Base-by-base conservation (phyloP, 148 eudicot species). In the Fagopyrum tataricum region DNA sequence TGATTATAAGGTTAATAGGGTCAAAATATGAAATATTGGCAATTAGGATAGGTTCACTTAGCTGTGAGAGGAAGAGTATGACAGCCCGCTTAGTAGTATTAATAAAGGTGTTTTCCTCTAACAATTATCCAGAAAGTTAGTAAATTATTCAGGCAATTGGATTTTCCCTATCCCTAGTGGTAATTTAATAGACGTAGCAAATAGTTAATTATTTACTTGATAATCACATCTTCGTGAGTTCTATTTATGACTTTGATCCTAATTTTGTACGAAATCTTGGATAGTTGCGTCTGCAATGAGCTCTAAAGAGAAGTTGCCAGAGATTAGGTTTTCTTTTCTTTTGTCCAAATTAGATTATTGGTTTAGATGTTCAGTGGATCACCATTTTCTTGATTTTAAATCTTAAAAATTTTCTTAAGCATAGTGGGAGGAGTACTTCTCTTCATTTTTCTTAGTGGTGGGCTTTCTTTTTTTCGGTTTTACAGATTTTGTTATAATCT, bases 371-470 rank as follows among this genome's bases (percentile, higher is more conserved):
- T 61, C 41, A 11, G 67, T 17, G 26, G 12, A 61, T 26, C 9
- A 40, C 4, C 4, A 61, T 31, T 31, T 31, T 31, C 2, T 31
- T 31, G 1, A 31, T 31, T 31, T 31, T 31, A 31, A 31, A 55
- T 20, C 26, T 55, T 55, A 26, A 55, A 2, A 18, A 21, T 21
- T 6, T 6, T 31, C 37, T 31, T 55, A 18, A 7, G 26, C 20
- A 20, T 20, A 55, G 31, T 55, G 62, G 26, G 62, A 55, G 62
- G 62, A 55, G 62, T 18, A 21, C 31, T 20, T 55, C 8, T 21
- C 62, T 55, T 55, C 62, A 7, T 20, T 55, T 58, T 58, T 21
- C 64, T 21, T 58, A 23, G 64, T 58, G 64, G 64, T n/a, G 8
- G 6, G 17, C 5, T 52, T 1, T 52, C 23, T 17, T 52, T n/a